A percentile compares a stretch with the other conserved stretches of the same genome.
These are phyloP conservation scores for Leishmania aethiopica DNA, from an alignment of 208 protist genomes.

Conservation along the genomic window DNA sequence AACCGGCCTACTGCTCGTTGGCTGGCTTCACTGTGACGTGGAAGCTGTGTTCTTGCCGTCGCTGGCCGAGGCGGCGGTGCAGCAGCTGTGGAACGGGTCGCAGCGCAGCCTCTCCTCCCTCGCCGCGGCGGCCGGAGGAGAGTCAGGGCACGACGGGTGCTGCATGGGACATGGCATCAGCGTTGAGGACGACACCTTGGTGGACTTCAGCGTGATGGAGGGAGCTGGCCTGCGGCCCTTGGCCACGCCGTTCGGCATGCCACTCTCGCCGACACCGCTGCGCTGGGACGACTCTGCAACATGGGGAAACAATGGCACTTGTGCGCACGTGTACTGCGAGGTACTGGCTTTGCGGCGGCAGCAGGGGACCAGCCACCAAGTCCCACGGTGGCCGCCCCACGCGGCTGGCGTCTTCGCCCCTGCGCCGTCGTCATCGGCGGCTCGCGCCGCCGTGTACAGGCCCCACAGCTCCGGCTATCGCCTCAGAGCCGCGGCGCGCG, in stretches of 20 bases:
- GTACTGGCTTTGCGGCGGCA: conserved; percentile 12
- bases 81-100: conserved; percentile 32
- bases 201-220: conserved; percentile 37
- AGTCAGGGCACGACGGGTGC: not conserved
- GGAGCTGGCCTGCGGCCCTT: conserved; percentile 29
- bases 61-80: conserved; percentile 16
- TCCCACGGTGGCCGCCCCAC: too few species aligned
- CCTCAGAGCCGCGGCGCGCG: not conserved
- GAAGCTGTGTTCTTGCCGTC: conserved; percentile 20
- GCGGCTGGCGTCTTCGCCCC: not conserved
- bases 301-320: not conserved
- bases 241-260: not conserved
- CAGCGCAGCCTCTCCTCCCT: conserved; percentile 23
- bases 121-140: not conserved
- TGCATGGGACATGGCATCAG: not conserved
- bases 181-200: conserved; percentile 7
- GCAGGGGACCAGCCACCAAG: not conserved
- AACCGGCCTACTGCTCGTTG: conserved; percentile 16
- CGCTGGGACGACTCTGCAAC: conserved; percentile 11
- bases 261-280: conserved; percentile 12
- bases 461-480: not conserved
- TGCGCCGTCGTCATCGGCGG: not conserved
- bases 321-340: conserved; percentile 28
- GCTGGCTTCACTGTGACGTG: conserved; percentile 62
- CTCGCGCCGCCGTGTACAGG: not conserved